Evolutionary conservation across 208 protist species (phyloP).

Genomic region (Acanthamoeba quina): DNA sequence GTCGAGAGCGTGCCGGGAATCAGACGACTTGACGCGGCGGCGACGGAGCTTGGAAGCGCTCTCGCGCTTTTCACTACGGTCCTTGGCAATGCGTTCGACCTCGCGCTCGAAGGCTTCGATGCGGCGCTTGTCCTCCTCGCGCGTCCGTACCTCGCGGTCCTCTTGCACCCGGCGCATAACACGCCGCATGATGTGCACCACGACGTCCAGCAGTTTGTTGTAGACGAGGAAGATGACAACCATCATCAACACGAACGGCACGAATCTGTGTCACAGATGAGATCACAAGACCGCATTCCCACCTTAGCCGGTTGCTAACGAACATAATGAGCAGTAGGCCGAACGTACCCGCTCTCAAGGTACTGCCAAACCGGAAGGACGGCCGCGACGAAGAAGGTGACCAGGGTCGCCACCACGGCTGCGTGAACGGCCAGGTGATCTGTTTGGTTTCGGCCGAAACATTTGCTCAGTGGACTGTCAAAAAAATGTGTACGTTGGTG

Average conservation of each 20-base stretch:
- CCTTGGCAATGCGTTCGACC: not conserved
- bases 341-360: slow-evolving; percentile 16
- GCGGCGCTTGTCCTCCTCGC: slow-evolving; percentile 8
- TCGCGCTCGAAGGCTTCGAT: slow-evolving; percentile 7
- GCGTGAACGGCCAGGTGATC: slow-evolving; percentile 40
- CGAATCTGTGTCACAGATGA: slow-evolving; percentile 24
- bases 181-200: not conserved
- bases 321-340: not conserved
- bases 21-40: not conserved
- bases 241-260: slow-evolving; percentile 63
- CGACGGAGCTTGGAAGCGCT: not conserved
- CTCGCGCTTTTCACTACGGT: not conserved
- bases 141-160: not conserved
- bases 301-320: not conserved
- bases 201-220: slow-evolving; percentile 22
- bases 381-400: slow-evolving; percentile 28
- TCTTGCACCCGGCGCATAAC: not conserved
- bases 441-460: not conserved
- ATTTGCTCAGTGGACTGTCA: not conserved
- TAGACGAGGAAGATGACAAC: slow-evolving; percentile 62
- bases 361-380: slow-evolving; percentile 52
- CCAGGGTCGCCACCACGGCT: slow-evolving; percentile 5
- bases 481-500: not conserved
- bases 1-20: not conserved
- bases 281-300: not conserved